phyloP scores from a whole-genome alignment of 2,329 filamentous ascomycete genomes.

The Fonsecaea monophora region DNA sequence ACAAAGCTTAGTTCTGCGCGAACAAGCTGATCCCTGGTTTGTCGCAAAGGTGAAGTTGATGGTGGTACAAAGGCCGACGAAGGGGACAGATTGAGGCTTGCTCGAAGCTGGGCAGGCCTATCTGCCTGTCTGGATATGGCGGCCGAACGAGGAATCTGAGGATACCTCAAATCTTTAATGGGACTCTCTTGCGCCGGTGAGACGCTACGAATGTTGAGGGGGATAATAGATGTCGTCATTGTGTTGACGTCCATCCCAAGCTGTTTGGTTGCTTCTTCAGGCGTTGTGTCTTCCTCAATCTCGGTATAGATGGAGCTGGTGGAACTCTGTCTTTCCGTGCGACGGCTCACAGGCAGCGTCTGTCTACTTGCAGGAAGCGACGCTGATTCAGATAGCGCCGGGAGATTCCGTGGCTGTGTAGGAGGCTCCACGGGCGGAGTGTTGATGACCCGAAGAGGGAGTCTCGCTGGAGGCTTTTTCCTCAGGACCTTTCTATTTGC shows the following conservation, averaged over 20 bases:
- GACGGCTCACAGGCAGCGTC: not conserved
- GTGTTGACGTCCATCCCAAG: constrained; percentile 36
- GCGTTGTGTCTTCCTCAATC: constrained; percentile 38
- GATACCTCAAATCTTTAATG: constrained; percentile 38
- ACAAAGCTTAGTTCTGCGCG: constrained; percentile 30
- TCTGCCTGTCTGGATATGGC: constrained; percentile 42
- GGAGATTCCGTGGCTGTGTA: constrained; percentile 21
- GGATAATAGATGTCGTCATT: constrained; percentile 32
- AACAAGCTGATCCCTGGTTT: constrained; percentile 25
- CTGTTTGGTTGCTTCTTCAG: constrained; percentile 34
- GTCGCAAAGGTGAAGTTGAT: constrained; percentile 2
- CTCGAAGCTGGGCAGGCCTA: constrained; percentile 44
- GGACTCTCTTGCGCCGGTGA: constrained; percentile 36
- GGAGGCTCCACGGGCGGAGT: constrained; percentile 15
- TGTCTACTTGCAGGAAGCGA: not conserved
- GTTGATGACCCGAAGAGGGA: constrained; percentile 20
- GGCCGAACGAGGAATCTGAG: constrained; percentile 37
- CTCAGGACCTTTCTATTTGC: constrained; percentile 28
- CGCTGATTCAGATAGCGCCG: constrained; percentile 8
- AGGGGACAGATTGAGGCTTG: constrained; percentile 26
- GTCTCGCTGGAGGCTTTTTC: constrained; percentile 26
- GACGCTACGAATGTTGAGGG: constrained; percentile 39
- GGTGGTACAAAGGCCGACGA: not conserved
- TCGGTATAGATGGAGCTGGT: constrained; percentile 43
- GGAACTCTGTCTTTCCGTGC: constrained; percentile 21